Evolutionary conservation across 1,284 basidiomycete genomes (phyloP).

Genomic region (Pascua guehoae): DNA sequence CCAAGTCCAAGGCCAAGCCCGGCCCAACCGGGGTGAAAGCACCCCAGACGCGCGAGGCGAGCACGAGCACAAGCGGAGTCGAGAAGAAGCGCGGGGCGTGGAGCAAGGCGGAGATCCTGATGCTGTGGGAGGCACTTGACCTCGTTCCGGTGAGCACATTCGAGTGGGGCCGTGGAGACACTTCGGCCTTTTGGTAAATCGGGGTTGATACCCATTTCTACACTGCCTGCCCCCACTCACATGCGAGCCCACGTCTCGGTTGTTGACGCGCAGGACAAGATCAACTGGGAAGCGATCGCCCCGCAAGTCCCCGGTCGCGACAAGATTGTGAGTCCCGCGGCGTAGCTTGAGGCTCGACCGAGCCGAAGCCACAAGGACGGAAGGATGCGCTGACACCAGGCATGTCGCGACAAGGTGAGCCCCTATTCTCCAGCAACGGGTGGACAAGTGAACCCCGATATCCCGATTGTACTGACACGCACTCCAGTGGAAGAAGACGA

Average conservation of each 20-base stretch:
- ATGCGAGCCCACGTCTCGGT: too few relatives aligned
- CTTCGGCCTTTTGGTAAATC: too few relatives aligned
- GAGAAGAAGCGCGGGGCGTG: not conserved
- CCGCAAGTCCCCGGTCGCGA: constrained; percentile 19
- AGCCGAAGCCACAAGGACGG: not conserved
- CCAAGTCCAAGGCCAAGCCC: too few relatives aligned
- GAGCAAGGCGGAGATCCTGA: constrained; percentile 3
- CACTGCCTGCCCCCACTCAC: too few relatives aligned
- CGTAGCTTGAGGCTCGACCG: not conserved
- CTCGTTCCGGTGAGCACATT: constrained; percentile 1
- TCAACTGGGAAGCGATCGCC: constrained; percentile 1
- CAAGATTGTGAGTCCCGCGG: constrained; percentile 20
- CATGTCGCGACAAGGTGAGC: constrained; percentile 26
- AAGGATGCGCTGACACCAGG: constrained; percentile 11
- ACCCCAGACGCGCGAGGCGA: too few relatives aligned
- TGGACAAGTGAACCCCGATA: too few relatives aligned
- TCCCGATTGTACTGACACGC: too few relatives aligned
- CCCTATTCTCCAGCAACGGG: not conserved
- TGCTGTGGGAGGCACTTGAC: constrained; percentile 8
- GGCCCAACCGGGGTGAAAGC: too few relatives aligned
- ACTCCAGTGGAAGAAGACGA: constrained; percentile 20
- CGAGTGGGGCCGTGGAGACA: too few relatives aligned
- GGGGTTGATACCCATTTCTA: too few relatives aligned
- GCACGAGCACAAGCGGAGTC: too few relatives aligned
- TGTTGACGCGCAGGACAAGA: constrained; percentile 3